phyloP scores from a whole-genome alignment of 2,329 filamentous ascomycete species.

The Cytospora leucostoma region DNA sequence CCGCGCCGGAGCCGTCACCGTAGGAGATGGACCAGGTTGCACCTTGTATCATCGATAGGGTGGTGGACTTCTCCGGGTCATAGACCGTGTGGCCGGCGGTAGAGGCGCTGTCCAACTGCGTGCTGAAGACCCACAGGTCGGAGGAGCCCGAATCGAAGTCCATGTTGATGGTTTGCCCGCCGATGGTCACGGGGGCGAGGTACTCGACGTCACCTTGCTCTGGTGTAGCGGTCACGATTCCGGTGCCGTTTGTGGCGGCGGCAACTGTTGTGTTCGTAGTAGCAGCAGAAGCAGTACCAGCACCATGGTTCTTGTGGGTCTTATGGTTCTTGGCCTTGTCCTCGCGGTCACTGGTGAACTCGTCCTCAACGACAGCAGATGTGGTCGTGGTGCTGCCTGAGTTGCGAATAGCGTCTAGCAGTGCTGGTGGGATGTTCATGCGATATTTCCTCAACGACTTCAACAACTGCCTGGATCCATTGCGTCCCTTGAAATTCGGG shows the following conservation, averaged over 20 bases:
- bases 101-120: conserved; percentile 48
- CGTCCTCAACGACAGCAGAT: conserved; percentile 20
- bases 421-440: conserved; percentile 49
- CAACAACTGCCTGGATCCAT: conserved; percentile 62
- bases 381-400: conserved; percentile 29
- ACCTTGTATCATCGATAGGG: conserved; percentile 41
- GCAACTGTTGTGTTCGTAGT: conserved; percentile 14
- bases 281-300: conserved; percentile 33
- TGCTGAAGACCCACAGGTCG: conserved; percentile 75
- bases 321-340: conserved; percentile 6
- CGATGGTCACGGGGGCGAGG: conserved; percentile 68
- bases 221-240: conserved; percentile 64
- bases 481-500: conserved; percentile 52
- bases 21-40: conserved; percentile 66
- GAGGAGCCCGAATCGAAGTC: conserved; percentile 78
- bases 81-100: conserved; percentile 51
- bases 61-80: conserved; percentile 41
- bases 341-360: conserved; percentile 19
- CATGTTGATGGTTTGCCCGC: conserved; percentile 67
- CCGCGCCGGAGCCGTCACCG: conserved; percentile 65
- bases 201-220: conserved; percentile 69
- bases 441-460: conserved; percentile 71
- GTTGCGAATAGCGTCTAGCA: conserved; percentile 42
- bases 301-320: background rate
- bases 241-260: conserved; percentile 41